phyloP scores from a whole-genome alignment of 768 basidiomycete species.

The Boletellus sp. region DNA sequence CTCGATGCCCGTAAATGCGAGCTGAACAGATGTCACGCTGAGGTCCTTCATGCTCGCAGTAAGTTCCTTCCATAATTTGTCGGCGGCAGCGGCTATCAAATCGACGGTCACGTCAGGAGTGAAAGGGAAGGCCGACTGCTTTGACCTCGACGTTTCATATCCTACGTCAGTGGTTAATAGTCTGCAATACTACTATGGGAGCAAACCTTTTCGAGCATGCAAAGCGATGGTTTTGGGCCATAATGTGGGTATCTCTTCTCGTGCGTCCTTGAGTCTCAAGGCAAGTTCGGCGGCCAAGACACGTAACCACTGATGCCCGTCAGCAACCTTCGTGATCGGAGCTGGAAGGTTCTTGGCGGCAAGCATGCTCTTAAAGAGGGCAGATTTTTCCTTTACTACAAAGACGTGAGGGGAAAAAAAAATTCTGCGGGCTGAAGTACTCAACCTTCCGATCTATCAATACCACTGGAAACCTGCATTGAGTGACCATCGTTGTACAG shows the following conservation, averaged over 20 bases:
- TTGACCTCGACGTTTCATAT: conserved; percentile 65
- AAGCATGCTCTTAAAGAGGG: conserved; percentile 86
- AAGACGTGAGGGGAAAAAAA: not conserved
- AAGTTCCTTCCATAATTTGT: conserved; percentile 85
- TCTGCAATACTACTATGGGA: not conserved
- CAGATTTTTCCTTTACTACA: conserved; percentile 80
- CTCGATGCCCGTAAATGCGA: conserved; percentile 79
- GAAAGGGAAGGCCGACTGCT: conserved; percentile 87
- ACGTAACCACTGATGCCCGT: conserved; percentile 88
- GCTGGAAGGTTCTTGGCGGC: conserved; percentile 92
- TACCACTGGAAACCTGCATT: conserved; percentile 49
- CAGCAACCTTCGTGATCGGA: conserved; percentile 65
- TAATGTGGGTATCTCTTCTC: conserved; percentile 63
- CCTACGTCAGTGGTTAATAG: conserved; percentile 40
- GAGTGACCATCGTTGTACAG: not conserved
- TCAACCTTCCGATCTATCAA: conserved; percentile 84
- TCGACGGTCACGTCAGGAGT: conserved; percentile 70
- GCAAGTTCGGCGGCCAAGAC: conserved; percentile 90
- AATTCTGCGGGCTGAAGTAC: not conserved
- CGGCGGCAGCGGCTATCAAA: conserved; percentile 67
- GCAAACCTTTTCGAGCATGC: conserved; percentile 64
- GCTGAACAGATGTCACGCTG: conserved; percentile 67
- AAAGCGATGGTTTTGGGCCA: conserved; percentile 95
- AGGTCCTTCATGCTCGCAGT: conserved; percentile 53
- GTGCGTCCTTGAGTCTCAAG: conserved; percentile 77